A percentile compares a stretch with the other conserved stretches of the same genome.
phyloP scores from a whole-genome alignment of 192 early-diverging fungal species.

The Dissophora ornata region DNA sequence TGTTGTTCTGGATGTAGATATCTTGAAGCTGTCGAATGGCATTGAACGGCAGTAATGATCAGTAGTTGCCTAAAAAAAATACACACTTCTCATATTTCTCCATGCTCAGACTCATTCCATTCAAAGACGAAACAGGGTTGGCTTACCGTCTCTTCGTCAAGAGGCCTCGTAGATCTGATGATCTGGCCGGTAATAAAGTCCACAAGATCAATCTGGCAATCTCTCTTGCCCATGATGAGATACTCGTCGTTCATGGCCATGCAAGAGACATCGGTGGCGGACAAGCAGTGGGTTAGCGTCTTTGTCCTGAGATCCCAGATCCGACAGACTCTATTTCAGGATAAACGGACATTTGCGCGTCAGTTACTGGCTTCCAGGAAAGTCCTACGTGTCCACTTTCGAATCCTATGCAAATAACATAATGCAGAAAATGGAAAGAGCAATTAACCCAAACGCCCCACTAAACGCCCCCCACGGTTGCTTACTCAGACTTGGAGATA shows the following conservation, averaged over 20 bases:
- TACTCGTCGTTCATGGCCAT: slow-evolving; percentile 51
- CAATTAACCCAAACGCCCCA: neutral
- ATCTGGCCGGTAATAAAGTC: slow-evolving; percentile 35
- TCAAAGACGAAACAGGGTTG: neutral
- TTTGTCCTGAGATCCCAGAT: slow-evolving; percentile 41
- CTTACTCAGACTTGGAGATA: slow-evolving; percentile 48
- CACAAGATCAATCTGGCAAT: slow-evolving; percentile 16
- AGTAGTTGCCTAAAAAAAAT: neutral
- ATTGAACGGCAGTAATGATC: neutral
- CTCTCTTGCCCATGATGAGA: slow-evolving; percentile 22
- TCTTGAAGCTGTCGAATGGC: slow-evolving; percentile 26
- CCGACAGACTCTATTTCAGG: slow-evolving; percentile 24
- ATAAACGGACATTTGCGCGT: neutral
- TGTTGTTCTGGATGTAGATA: slow-evolving; percentile 49
- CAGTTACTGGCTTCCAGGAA: too few relatives aligned
- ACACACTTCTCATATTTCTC: too few relatives aligned
- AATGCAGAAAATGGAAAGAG: too few relatives aligned
- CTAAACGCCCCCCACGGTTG: too few relatives aligned
- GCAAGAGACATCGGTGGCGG: slow-evolving; percentile 18
- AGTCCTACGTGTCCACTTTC: too few relatives aligned
- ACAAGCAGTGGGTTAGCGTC: slow-evolving; percentile 9
- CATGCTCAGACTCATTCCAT: too few relatives aligned
- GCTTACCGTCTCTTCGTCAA: slow-evolving; percentile 33
- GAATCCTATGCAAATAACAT: too few relatives aligned
- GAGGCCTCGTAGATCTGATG: slow-evolving; percentile 14